Base-by-base conservation (phyloP, 2,329 filamentous ascomycete species). In the Apiospora marii region DNA sequence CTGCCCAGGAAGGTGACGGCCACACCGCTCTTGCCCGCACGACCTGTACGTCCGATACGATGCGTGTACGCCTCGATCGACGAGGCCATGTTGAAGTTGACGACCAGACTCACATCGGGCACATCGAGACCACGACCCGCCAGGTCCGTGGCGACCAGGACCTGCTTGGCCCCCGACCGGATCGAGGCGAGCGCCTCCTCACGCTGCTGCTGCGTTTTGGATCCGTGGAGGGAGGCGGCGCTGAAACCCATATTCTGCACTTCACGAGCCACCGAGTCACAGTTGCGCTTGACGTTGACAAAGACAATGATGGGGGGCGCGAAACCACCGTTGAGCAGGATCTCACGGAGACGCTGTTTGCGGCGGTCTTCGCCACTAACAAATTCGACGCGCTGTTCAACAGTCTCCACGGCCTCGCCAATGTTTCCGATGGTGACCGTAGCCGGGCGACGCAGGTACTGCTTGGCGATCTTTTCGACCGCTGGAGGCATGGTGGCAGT, bases 231-330 rank as follows among this genome's bases (percentile, higher is more conserved):
- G 0, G 96, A 98, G 78, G 97, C 95, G 10, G 93, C 91, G 27
- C 91, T 93, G 87, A 95, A 96, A 77, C 96, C 96, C 91, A 96
- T 96, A 70, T 93, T 90, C 81, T 97, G 96, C 86, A 99, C 96
- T 80, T 98, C 96, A 74, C 94, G 90, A 3, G 96, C 96, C 68
- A 99, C 93, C 73, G 94, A 94, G 82, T 99, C 96, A 85, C 96
- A 98, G 85, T 98, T 98, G 78, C 95, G 93, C 85, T 98, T 98
- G 91, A 98, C 98, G 84, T 99, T 99, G 89, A 99, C 96, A 82
- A 99, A 99, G 75, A 99, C 95, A 78, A 99, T 99, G 82, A 99
- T 97, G 22, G 96, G 96, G 12, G 96, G 90, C 10, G 89, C 87
- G 83, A 95, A 98, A 76, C 95, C 92, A 76, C 92, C 88, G 1